Evolutionary conservation across 257 asterid species (phyloP).

Genomic region (Coffea eugenioides): DNA sequence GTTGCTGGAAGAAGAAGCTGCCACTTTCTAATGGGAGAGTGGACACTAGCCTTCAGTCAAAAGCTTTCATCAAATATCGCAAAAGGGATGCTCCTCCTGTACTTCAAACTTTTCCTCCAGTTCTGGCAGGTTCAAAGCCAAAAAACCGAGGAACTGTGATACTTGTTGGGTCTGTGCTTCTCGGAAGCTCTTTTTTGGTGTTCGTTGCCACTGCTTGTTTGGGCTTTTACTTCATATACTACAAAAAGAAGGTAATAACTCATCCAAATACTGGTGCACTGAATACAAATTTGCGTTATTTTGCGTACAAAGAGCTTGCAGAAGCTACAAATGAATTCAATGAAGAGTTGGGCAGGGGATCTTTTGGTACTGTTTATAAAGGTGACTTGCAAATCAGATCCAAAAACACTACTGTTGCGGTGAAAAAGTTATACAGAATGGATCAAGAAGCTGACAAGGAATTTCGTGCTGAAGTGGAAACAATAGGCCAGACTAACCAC

Average conservation of each 20-base stretch:
- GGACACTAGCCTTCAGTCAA: constrained; percentile 15
- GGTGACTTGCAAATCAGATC: constrained; percentile 30
- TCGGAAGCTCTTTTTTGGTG: constrained; percentile 42
- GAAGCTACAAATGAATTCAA: constrained; percentile 29
- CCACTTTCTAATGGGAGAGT: constrained; percentile 63
- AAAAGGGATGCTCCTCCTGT: constrained; percentile 22
- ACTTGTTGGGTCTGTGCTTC: constrained; percentile 37
- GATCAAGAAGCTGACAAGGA: constrained; percentile 44
- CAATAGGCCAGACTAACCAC: too few species aligned
- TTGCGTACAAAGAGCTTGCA: constrained; percentile 23
- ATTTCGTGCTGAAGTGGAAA: too few species aligned
- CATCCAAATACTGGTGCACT: background rate
- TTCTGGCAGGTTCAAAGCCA: background rate
- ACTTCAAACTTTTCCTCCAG: background rate
- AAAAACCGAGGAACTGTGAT: constrained; percentile 23
- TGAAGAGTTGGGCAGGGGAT: constrained; percentile 38
- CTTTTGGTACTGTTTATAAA: constrained; percentile 17
- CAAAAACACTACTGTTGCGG: constrained; percentile 25
- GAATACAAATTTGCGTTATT: constrained; percentile 21
- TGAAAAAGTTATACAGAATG: constrained; percentile 48
- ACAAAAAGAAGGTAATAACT: background rate
- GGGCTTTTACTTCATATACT: constrained; percentile 21
- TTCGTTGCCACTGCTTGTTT: constrained; percentile 27
- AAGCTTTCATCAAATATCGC: background rate
- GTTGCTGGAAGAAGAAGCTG: constrained; percentile 77